Base-by-base conservation (phyloP, 2,329 filamentous ascomycete genomes). In the Diplodia mutila region DNA sequence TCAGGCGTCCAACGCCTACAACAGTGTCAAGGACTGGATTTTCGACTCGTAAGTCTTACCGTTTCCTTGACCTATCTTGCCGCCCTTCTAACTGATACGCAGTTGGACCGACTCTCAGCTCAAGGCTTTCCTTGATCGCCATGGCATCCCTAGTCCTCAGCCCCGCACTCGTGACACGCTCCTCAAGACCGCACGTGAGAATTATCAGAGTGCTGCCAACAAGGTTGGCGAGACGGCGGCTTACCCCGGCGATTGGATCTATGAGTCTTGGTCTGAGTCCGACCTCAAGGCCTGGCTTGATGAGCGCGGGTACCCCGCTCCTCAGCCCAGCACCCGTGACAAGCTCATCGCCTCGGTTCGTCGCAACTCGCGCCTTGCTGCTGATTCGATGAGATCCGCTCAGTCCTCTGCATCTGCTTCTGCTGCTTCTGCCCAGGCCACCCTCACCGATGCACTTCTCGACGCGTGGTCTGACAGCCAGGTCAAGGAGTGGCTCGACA, bases 161-260 rank as follows among this genome's bases (percentile, higher is more conserved):
- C 94, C 94, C 68, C 91, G 91, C 75, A 90, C 90, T 75, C 91
- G 93, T 74, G 94, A 98, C 77, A 89, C 87, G 29, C 82, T 97
- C 54, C 85, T 98, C 71, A 86, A 90, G 73, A 88, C 92, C 73
- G 87, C 89, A 69, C 92, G 94, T 70, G 85, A 90, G 71, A 94
- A 89, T 80, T 98, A 97, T 76, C 91, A 97, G 73, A 81, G 86
- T 1, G 81, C 89, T 67, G 93, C 94, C 18, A 89, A 92, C 80
- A 90, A 89, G 79, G 78, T 85, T 66, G 92, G 92, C 69, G 90
- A 97, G 80, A 90, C 92, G 16, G 82, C 87, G 64, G 82, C 88
- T n/a, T 98, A 98, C 76, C 95, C 95, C 39, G 95, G 95, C 48
- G 89, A 97, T 82, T 98, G 95, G 95, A 83, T 98, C 52, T 99